phyloP scores from a whole-genome alignment of 2,329 filamentous ascomycete genomes.

The Chrysosporium keratinophilum region DNA sequence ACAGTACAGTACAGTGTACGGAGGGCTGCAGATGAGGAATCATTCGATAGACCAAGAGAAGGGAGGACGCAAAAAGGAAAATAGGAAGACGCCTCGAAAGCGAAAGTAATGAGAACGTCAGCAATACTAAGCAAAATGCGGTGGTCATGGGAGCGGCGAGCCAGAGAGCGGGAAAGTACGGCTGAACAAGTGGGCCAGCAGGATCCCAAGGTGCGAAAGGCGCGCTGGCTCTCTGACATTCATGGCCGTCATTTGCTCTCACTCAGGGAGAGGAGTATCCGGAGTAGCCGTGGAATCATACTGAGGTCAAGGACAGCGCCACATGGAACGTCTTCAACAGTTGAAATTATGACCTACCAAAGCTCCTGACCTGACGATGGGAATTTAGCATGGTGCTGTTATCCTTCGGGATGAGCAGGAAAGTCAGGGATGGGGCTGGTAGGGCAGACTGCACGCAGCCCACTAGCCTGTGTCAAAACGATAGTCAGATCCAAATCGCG shows the following conservation, averaged over 20 bases:
- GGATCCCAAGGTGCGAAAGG: background rate
- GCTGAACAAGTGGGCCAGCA: constrained; percentile 9
- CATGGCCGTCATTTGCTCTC: too few relatives aligned
- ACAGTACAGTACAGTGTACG: too few relatives aligned
- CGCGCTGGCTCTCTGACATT: background rate
- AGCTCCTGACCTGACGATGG: background rate
- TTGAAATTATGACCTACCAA: background rate
- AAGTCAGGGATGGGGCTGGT: constrained; percentile 7
- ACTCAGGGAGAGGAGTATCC: too few relatives aligned
- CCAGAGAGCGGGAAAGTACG: constrained; percentile 6
- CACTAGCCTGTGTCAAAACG: constrained; percentile 6
- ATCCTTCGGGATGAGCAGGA: background rate
- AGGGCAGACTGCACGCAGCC: constrained; percentile 1
- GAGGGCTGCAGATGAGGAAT: too few relatives aligned
- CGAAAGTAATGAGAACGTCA: background rate
- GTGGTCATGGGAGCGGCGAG: constrained; percentile 5
- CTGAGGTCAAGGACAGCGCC: background rate
- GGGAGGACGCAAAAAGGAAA: background rate
- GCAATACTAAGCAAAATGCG: background rate
- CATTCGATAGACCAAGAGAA: too few relatives aligned
- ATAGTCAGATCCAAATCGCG: constrained; percentile 2
- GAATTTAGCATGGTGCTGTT: background rate
- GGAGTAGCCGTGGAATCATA: too few relatives aligned
- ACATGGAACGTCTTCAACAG: background rate
- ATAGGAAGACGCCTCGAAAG: background rate